A percentile compares a stretch with the other conserved stretches of the same genome.
These are phyloP conservation scores for Hibiscus mutabilis DNA, from an alignment of 345 rosid species.

Conservation along the genomic window DNA sequence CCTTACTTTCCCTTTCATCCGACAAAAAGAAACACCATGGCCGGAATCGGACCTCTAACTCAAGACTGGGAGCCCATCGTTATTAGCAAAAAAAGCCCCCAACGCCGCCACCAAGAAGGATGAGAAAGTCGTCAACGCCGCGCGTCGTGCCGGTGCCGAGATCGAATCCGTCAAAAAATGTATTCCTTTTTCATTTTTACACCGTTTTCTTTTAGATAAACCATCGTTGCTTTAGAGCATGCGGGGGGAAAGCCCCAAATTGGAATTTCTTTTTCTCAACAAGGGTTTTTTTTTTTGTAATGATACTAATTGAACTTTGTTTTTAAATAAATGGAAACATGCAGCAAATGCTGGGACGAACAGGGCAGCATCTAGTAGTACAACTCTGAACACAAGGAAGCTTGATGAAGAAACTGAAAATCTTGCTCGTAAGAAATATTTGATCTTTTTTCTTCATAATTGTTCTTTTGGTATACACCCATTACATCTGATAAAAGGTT, in stretches of 20 bases:
- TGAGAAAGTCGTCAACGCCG: constrained; percentile 81
- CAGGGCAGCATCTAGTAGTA: neutral
- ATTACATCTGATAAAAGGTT: too few species aligned
- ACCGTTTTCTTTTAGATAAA: neutral
- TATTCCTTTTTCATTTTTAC: constrained; percentile 4
- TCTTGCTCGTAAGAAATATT: neutral
- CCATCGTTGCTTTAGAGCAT: too few species aligned
- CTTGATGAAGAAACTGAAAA: neutral
- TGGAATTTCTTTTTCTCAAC: neutral
- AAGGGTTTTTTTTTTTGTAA: neutral
- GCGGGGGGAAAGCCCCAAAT: too few species aligned
- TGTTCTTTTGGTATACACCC: too few species aligned
- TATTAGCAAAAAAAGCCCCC: constrained; percentile 63
- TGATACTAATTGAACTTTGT: neutral
- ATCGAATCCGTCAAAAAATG: constrained; percentile 68
- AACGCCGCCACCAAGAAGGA: constrained; percentile 67
- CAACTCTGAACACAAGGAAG: neutral
- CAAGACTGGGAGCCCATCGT: constrained; percentile 94
- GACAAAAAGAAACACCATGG: constrained; percentile 21
- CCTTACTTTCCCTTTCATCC: too few species aligned
- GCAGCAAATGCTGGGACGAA: neutral
- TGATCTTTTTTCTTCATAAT: too few species aligned
- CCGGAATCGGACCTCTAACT: constrained; percentile 55
- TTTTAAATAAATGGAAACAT: neutral
- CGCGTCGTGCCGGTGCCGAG: constrained; percentile 77